These are phyloP conservation scores for Rosa hybrid DNA, from an alignment of 331 rosid genomes.

Conservation along the genomic window DNA sequence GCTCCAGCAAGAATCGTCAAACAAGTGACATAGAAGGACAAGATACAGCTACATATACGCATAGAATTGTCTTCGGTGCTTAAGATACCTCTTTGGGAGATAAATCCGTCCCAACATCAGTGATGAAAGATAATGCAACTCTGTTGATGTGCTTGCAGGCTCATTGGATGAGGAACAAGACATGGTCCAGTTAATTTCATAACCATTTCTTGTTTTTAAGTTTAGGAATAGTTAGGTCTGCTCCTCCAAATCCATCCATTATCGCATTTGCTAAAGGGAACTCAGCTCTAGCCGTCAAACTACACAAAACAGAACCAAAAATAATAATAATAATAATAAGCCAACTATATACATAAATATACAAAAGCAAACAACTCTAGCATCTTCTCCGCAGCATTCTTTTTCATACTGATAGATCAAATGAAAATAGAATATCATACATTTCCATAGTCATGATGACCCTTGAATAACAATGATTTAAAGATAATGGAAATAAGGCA, in stretches of 20 bases:
- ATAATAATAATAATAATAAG: no score
- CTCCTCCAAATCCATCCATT: constrained; percentile 51
- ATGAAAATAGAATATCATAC: no score
- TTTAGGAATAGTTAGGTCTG: constrained; percentile 39
- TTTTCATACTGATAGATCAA: no score
- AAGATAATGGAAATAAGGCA: no score
- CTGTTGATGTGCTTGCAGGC: background rate
- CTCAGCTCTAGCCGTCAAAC: constrained; percentile 50
- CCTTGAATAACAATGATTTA: no score
- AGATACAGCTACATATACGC: background rate
- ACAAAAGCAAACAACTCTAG: no score
- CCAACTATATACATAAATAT: no score
- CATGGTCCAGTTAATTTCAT: background rate
- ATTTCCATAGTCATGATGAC: no score
- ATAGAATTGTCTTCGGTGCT: background rate
- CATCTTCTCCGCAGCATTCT: no score
- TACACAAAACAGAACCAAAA: constrained; percentile 2
- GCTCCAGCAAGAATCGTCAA: no score
- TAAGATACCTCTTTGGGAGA: background rate
- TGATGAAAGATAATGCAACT: background rate
- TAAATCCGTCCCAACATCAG: background rate
- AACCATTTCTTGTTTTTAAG: constrained; percentile 33
- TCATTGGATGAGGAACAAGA: background rate
- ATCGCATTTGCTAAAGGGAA: constrained; percentile 48
- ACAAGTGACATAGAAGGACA: no score